Percentiles rank a stretch among this genome's conserved stretches.
Conservation (phyloP, 768 basidiomycete species). For the Candolleomyces efflorescens region DNA sequence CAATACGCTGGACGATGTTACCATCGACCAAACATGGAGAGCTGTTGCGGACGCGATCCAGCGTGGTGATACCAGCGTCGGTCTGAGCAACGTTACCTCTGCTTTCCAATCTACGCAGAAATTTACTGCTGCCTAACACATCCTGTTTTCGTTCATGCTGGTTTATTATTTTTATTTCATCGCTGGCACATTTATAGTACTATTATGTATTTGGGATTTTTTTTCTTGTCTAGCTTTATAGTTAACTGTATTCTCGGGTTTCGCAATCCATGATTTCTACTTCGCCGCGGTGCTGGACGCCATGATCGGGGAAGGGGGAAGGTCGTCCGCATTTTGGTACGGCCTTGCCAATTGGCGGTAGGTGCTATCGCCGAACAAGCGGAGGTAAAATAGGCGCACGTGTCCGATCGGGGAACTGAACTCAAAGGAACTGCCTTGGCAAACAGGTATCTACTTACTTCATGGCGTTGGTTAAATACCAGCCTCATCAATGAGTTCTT, state of each 20-base stretch:
- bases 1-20: constrained; percentile 34
- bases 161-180: neutral
- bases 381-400: constrained; percentile 1
- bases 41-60: constrained; percentile 24
- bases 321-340: neutral
- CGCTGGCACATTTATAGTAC: neutral
- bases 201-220: too few species aligned
- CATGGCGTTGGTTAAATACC: neutral
- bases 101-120: constrained; percentile 30
- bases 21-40: constrained; percentile 48
- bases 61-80: constrained; percentile 17
- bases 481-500: neutral
- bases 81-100: constrained; percentile 41
- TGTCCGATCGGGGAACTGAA: neutral
- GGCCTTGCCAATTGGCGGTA: neutral
- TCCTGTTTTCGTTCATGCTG: neutral
- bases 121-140: constrained; percentile 23
- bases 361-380: neutral
- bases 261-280: too few species aligned
- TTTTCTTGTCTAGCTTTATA: too few species aligned
- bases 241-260: too few species aligned
- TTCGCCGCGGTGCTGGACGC: neutral
- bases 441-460: neutral
- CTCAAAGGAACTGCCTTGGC: neutral
- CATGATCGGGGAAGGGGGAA: neutral